Percentiles rank a stretch among this genome's conserved stretches.
Evolutionary conservation across 2,329 filamentous ascomycete genomes (phyloP).

Genomic region (Penicillium hesseltinei): DNA sequence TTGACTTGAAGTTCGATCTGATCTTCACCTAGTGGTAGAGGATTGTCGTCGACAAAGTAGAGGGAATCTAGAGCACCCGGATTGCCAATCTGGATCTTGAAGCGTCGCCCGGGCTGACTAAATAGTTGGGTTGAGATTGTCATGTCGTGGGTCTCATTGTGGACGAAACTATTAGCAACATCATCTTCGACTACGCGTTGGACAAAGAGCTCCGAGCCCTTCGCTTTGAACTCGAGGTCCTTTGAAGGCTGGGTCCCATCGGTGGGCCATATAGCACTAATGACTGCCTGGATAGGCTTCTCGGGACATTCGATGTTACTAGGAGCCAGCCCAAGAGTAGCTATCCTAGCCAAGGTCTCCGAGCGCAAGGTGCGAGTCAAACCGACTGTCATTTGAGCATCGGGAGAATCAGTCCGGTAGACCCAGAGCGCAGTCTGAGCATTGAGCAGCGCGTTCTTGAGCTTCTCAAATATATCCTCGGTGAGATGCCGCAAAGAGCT

Average conservation of each 20-base stretch:
- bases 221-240: slow-evolving; percentile 25
- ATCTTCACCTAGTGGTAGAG: slow-evolving; percentile 17
- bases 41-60: slow-evolving; percentile 26
- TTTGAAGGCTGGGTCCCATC: slow-evolving; percentile 10
- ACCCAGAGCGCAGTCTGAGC: slow-evolving; percentile 27
- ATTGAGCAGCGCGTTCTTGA: slow-evolving; percentile 21
- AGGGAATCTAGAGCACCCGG: slow-evolving; percentile 25
- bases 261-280: slow-evolving; percentile 20
- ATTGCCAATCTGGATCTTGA: slow-evolving; percentile 24
- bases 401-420: slow-evolving; percentile 21
- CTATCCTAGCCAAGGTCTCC: slow-evolving; percentile 23
- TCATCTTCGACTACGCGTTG: slow-evolving; percentile 21
- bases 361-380: slow-evolving; percentile 27
- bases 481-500: slow-evolving; percentile 18
- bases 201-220: slow-evolving; percentile 20
- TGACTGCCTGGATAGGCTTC: slow-evolving; percentile 11
- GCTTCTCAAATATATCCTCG: slow-evolving; percentile 7
- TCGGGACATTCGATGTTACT: slow-evolving; percentile 15
- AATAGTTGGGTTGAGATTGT: slow-evolving; percentile 24
- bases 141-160: slow-evolving; percentile 26
- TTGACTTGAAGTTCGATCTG: slow-evolving; percentile 39
- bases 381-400: slow-evolving; percentile 31
- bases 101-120: slow-evolving; percentile 19
- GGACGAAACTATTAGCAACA: slow-evolving; percentile 22
- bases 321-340: slow-evolving; percentile 23